Base-by-base conservation (phyloP, 352 stramenopile species). In the Pythium periplocum region DNA sequence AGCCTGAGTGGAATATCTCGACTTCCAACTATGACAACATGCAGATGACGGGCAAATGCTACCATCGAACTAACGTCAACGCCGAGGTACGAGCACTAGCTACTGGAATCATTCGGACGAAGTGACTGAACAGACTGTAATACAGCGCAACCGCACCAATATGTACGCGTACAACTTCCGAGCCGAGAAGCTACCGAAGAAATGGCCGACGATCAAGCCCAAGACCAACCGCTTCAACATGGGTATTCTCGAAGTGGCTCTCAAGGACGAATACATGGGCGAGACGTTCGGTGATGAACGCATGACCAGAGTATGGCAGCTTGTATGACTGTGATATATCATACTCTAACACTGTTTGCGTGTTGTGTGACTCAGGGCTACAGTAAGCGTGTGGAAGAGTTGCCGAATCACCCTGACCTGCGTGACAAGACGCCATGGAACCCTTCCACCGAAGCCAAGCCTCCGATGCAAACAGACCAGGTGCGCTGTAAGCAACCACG, bases 161-260 rank as follows among this genome's bases (percentile, higher is more conserved):
- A 88, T 95, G 78, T 94, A 88, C 53, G 62, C 67, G 47, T 93
- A 95, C 78, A 94, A 93, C 59, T 90, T 80, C 40, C 79, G 85
- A 10, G 85, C 85, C 48, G 83, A 95, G 64, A 87, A 87, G 51
- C 61, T 95, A 8, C 85, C 85, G 6, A 80, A 75, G 45, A 94
- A 93, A 48, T 86, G 86, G 36, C 78, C 78, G 26, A 86, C 75
- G 34, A 45, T 80, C 49, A 82, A 88, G 45, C 69, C 80, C 5
- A 89, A 84, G 51, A 62, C 73, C 2, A 90, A 88, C 47, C 75
- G 77, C 55, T 95, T 93, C 61, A 93, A 90, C 56, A 84, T 66
- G 36, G 82, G 80, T 11, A 85, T 90, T 41, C 55, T 95, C 36
- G 68, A 89, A 50, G 80, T 87, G n/a, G 62, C 66, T 12, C 57